phyloP scores from a whole-genome alignment of 2,329 filamentous ascomycete genomes.

The Exophiala xenobiotica region DNA sequence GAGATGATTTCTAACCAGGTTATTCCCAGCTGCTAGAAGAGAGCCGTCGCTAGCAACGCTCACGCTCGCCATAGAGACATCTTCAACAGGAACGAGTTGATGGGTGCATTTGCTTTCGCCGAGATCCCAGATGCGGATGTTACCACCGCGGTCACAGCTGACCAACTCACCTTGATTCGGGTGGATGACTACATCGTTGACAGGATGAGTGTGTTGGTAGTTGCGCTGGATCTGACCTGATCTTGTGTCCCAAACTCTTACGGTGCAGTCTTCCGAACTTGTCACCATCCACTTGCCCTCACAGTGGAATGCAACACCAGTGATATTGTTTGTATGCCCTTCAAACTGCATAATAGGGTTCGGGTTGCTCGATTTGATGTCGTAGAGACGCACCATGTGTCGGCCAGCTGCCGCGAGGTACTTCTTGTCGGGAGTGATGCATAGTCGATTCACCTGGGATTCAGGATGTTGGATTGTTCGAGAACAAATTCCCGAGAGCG shows the following conservation, averaged over 20 bases:
- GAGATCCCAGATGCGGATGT: conserved; percentile 92
- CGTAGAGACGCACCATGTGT: conserved; percentile 94
- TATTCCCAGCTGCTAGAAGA: conserved; percentile 90
- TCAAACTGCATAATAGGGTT: conserved; percentile 92
- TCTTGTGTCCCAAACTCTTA: conserved; percentile 95
- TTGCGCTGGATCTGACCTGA: conserved; percentile 84
- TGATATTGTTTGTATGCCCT: conserved; percentile 93
- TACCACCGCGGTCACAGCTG: conserved; percentile 88
- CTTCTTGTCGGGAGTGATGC: conserved; percentile 96
- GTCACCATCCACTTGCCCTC: conserved; percentile 99
- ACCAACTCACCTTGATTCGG: conserved; percentile 98
- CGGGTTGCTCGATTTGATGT: conserved; percentile 97
- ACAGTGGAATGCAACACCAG: conserved; percentile 94
- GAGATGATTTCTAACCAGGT: conserved; percentile 58
- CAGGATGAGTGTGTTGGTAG: conserved; percentile 83
- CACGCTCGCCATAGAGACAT: conserved; percentile 88
- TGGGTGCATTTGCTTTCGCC: conserved; percentile 97
- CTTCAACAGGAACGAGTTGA: conserved; percentile 93
- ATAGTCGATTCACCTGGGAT: conserved; percentile 96
- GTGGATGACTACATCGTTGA: conserved; percentile 99
- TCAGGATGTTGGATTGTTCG: conserved; percentile 97
- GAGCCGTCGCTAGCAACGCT: conserved; percentile 94
- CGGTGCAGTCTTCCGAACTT: conserved; percentile 91
- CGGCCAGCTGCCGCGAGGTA: conserved; percentile 80
- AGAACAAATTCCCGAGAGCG: conserved; percentile 93